phyloP scores from a whole-genome alignment of 345 rosid genomes.

The Lepidium africanum region DNA sequence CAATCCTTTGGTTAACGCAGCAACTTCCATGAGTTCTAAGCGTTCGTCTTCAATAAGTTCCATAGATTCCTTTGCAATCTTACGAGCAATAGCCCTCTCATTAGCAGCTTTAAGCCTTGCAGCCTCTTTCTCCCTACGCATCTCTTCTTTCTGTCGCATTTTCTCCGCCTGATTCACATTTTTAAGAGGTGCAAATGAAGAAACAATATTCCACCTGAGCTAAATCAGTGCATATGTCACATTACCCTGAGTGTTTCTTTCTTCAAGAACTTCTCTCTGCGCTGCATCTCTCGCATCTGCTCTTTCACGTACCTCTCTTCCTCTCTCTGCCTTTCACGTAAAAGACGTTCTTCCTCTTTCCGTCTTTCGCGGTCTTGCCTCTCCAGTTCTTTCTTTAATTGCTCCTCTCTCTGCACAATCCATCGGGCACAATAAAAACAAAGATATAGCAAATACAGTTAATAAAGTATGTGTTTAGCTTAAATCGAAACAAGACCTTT shows the following conservation, averaged over 20 bases:
- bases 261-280: constrained; percentile 78
- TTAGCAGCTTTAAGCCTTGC: constrained; percentile 84
- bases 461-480: not conserved
- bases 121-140: constrained; percentile 67
- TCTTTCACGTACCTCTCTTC: constrained; percentile 75
- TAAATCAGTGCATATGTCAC: not conserved
- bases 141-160: constrained; percentile 76
- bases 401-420: constrained; percentile 62
- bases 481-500: constrained; percentile 46
- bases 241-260: constrained; percentile 80
- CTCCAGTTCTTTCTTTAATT: constrained; percentile 76
- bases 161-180: constrained; percentile 57
- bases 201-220: not conserved
- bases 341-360: constrained; percentile 81
- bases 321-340: constrained; percentile 89
- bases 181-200: not conserved
- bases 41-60: constrained; percentile 83
- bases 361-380: constrained; percentile 89
- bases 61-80: constrained; percentile 79
- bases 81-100: constrained; percentile 85
- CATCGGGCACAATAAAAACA: not conserved
- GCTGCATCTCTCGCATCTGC: constrained; percentile 80
- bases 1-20: constrained; percentile 58
- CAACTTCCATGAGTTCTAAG: constrained; percentile 88
- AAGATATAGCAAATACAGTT: not conserved